These are phyloP conservation scores for Ogataea pilisensis DNA, from an alignment of 805 yeast species.

Conservation along the genomic window DNA sequence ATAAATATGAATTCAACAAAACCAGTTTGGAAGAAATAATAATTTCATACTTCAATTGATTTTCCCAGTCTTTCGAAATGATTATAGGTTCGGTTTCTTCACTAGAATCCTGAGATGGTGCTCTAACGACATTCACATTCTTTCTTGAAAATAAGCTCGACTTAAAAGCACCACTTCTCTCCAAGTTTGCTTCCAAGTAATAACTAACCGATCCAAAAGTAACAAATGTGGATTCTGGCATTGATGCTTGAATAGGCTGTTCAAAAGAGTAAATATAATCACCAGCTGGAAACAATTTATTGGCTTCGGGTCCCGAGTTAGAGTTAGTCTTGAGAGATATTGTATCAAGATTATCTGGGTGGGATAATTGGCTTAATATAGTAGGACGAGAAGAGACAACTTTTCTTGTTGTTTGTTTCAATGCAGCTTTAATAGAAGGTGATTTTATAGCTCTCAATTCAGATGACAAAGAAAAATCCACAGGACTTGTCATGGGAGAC, in stretches of 20 bases:
- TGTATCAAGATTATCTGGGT: conserved; percentile 13
- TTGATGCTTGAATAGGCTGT: conserved; percentile 73
- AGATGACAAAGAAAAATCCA: conserved; percentile 7
- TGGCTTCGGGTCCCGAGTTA: conserved; percentile 19
- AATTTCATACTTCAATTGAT: conserved; percentile 83
- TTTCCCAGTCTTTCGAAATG: conserved; percentile 90
- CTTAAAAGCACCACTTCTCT: conserved; percentile 83
- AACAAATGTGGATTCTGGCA: conserved; percentile 76
- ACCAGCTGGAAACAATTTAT: conserved; percentile 65
- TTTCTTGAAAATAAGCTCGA: conserved; percentile 60
- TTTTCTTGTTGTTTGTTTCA: conserved; percentile 22
- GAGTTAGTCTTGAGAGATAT: conserved; percentile 25
- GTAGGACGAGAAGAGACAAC: conserved; percentile 16
- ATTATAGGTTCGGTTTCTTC: conserved; percentile 94
- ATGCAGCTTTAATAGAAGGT: conserved; percentile 25
- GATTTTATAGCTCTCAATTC: conserved; percentile 23
- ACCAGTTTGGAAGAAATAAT: conserved; percentile 87
- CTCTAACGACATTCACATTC: conserved; percentile 65
- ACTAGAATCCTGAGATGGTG: conserved; percentile 70
- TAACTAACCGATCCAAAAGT: conserved; percentile 81
- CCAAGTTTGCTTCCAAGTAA: conserved; percentile 61
- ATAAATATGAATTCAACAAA: conserved; percentile 77
- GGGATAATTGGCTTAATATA: conserved; percentile 11
- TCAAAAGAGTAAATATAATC: conserved; percentile 93
- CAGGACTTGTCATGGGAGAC: conserved; percentile 28